Base-by-base conservation (phyloP, 192 early-diverging fungal species). In the Entophlyctis luteolus region DNA sequence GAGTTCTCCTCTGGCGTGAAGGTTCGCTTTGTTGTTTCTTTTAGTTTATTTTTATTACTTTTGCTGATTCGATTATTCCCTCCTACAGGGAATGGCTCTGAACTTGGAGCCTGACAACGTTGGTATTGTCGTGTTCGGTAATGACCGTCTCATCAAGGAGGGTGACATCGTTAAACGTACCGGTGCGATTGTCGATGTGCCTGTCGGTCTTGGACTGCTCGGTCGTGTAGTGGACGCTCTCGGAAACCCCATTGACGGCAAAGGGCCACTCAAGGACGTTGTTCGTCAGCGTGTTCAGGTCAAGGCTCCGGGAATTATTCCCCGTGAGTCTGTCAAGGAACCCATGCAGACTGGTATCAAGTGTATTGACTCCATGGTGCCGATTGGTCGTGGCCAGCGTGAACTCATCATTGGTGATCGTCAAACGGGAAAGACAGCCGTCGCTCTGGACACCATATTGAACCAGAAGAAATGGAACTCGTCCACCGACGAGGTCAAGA, bases 311-410 rank as follows among this genome's bases (percentile, higher is more conserved):
- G 96, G 96, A 79, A 98, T 98, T 87, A 93, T 98, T 68, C 94
- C 94, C 72, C 93, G 96, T 80, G 87, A 94, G 80, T 98, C 96
- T 72, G 96, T 98, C 75, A 92, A 93, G 81, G 93, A 97, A 86
- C 96, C 96, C 73, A 96, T 98, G 94, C 93, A 94, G 82, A 98
- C 96, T 79, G 96, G 96, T 83, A 95, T 94, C 86, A 98, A 98
- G 88, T 98, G 93, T 73, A 93, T 98, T 75, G 96, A 98, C 89
- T 97, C 96, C 82, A 98, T 98, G 96, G 89, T 98, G 72, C 96
- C 96, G 66, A 96, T 98, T 71, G 96, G 96, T 76, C 93, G 96
- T 94, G 96, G 96, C 78, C 96, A 98, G 87, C 93, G 96, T 93
- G 96, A 98, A 84, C 88, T 98, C 83, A 98, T 98, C 79, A 98